phyloP scores from a whole-genome alignment of 208 protist species.

The Trypanosoma congolense region DNA sequence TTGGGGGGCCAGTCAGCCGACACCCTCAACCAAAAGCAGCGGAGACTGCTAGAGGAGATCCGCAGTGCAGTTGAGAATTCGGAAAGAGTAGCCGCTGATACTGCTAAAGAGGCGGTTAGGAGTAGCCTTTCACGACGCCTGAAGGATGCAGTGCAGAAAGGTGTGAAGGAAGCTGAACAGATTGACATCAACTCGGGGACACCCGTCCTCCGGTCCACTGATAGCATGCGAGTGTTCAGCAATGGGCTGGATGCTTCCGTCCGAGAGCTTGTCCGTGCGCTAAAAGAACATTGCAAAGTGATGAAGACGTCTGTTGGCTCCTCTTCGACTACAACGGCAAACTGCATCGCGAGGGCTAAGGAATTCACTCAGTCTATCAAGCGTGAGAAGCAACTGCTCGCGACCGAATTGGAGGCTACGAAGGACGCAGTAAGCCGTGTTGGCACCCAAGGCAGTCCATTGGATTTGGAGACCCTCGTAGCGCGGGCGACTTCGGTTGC shows the following conservation, averaged over 20 bases:
- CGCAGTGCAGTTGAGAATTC: constrained; percentile 62
- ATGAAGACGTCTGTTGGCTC: constrained; percentile 15
- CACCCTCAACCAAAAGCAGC: constrained; percentile 27
- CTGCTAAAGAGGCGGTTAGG: constrained; percentile 55
- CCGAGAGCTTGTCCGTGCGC: constrained; percentile 28
- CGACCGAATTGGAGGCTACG: constrained; percentile 48
- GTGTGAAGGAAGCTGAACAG: constrained; percentile 48
- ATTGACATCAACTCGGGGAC: constrained; percentile 32
- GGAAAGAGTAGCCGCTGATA: constrained; percentile 42
- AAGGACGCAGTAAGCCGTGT: constrained; percentile 30
- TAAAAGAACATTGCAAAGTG: constrained; percentile 18
- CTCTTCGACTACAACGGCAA: constrained; percentile 3
- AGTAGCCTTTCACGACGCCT: constrained; percentile 58
- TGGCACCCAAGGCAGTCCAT: constrained; percentile 13
- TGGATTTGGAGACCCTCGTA: constrained; percentile 68
- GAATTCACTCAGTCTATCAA: constrained; percentile 35
- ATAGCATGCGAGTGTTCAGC: constrained; percentile 54
- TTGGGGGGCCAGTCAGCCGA: constrained; percentile 5
- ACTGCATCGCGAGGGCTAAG: constrained; percentile 10
- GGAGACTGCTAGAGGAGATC: constrained; percentile 62
- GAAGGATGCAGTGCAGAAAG: constrained; percentile 62
- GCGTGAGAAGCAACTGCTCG: constrained; percentile 32
- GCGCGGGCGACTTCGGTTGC: constrained; percentile 47
- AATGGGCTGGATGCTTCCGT: constrained; percentile 47
- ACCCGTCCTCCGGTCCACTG: constrained; percentile 55